phyloP scores from a whole-genome alignment of 73 alveolate species.

The Blepharisma stoltei region DNA sequence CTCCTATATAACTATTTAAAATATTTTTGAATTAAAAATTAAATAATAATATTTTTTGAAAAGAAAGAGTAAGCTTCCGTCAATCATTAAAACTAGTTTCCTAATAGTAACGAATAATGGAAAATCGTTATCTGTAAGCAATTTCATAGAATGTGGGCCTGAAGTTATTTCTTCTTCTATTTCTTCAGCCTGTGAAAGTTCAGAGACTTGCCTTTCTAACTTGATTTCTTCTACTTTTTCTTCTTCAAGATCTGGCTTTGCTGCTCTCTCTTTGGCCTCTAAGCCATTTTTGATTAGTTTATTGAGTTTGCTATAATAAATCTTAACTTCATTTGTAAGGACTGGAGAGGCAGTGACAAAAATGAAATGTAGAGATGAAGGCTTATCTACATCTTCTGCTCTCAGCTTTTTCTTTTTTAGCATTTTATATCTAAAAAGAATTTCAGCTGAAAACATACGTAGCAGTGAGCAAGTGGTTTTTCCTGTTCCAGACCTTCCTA shows the following conservation, averaged over 20 bases:
- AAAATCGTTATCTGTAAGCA: conserved; percentile 36
- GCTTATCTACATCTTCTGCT: conserved; percentile 41
- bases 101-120: conserved; percentile 63
- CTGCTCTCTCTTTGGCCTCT: conserved; percentile 37
- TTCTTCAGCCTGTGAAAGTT: neutral
- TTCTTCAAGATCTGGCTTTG: neutral
- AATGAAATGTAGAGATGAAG: conserved; percentile 52
- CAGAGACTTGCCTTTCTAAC: neutral
- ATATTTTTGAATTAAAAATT: too few species aligned
- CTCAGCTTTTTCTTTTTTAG: conserved; percentile 29
- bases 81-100: conserved; percentile 56
- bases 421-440: conserved; percentile 48
- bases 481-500: conserved; percentile 93
- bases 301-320: conserved; percentile 56
- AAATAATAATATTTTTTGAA: too few species aligned
- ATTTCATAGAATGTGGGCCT: conserved; percentile 5
- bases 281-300: conserved; percentile 50
- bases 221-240: neutral
- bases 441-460: conserved; percentile 69
- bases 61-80: conserved; percentile 54
- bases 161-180: conserved; percentile 1
- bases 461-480: conserved; percentile 78
- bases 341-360: conserved; percentile 87
- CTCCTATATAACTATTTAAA: too few species aligned
- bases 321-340: conserved; percentile 78